Conservation (phyloP, 2,329 filamentous ascomycete species). For the Phyllosticta citribraziliensis region DNA sequence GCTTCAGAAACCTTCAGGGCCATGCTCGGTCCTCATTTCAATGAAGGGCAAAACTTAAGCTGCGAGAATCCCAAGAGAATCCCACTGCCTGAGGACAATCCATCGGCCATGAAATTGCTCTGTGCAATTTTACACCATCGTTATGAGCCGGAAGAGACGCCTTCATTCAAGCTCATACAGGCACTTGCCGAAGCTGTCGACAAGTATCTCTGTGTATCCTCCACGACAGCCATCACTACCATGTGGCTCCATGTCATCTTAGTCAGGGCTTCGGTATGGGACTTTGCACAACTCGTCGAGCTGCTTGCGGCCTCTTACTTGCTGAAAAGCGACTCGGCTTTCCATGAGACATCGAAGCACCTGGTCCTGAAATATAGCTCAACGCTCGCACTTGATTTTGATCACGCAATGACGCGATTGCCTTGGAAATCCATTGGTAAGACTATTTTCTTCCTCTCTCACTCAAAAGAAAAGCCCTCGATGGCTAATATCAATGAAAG, state of each 20-base stretch:
- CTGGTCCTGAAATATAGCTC: too few relatives aligned
- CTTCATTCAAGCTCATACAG: neutral
- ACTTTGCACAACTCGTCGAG: neutral
- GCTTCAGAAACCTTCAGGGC: slow-evolving; percentile 12
- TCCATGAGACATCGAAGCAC: neutral
- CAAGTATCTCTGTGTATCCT: neutral
- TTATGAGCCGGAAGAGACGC: neutral
- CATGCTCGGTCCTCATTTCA: slow-evolving; percentile 12
- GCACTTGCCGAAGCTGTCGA: neutral
- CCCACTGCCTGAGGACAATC: neutral
- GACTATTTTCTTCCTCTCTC: neutral
- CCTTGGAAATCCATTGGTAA: neutral
- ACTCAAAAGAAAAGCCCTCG: neutral
- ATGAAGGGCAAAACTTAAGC: slow-evolving; percentile 11
- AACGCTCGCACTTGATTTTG: neutral
- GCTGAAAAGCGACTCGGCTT: neutral
- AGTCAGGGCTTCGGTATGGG: neutral
- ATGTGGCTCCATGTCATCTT: neutral
- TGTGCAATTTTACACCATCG: neutral
- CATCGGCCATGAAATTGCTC: neutral
- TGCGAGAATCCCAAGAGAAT: neutral
- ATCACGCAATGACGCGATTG: neutral
- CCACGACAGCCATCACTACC: neutral
- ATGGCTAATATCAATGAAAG: neutral
- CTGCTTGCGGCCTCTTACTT: neutral